Conservation (phyloP, 2,329 filamentous ascomycete species). For the Byssothecium circinans region DNA sequence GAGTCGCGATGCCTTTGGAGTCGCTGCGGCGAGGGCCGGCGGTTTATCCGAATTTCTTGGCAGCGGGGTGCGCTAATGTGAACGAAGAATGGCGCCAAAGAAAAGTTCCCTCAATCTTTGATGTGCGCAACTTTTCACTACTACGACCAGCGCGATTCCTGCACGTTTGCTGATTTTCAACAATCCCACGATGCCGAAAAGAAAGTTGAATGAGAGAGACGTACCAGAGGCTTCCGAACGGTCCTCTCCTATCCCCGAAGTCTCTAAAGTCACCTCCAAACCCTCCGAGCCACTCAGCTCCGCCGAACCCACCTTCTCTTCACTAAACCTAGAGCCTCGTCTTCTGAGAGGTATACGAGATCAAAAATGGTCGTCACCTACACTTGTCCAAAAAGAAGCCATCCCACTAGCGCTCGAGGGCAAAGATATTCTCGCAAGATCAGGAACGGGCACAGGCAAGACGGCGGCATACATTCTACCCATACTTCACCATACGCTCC, state of each 20-base stretch:
- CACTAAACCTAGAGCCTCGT: slow-evolving; percentile 79
- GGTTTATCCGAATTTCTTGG: background rate
- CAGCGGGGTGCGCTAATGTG: slow-evolving; percentile 1
- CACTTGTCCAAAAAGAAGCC: slow-evolving; percentile 82
- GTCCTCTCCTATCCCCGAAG: slow-evolving; percentile 18
- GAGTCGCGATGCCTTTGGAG: too few relatives aligned
- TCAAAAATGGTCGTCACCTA: slow-evolving; percentile 82
- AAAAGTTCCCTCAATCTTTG: background rate
- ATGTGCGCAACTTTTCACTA: background rate
- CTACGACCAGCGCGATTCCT: background rate
- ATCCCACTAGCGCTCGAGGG: slow-evolving; percentile 88
- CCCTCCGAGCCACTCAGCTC: slow-evolving; percentile 15
- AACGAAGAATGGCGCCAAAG: background rate
- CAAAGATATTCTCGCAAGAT: slow-evolving; percentile 86
- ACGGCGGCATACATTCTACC: slow-evolving; percentile 94
- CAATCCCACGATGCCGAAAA: slow-evolving; percentile 39
- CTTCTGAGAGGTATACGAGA: slow-evolving; percentile 83
- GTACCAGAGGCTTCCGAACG: slow-evolving; percentile 44
- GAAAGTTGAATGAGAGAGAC: slow-evolving; percentile 54
- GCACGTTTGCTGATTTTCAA: background rate
- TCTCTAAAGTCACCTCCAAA: slow-evolving; percentile 13
- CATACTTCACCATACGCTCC: slow-evolving; percentile 80
- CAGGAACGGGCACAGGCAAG: slow-evolving; percentile 95
- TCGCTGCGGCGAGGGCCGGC: too few relatives aligned
- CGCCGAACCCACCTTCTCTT: slow-evolving; percentile 63